A percentile compares a stretch with the other conserved stretches of the same genome.
Conservation (phyloP, 192 early-diverging fungal genomes). For the Mortierella claussenii region DNA sequence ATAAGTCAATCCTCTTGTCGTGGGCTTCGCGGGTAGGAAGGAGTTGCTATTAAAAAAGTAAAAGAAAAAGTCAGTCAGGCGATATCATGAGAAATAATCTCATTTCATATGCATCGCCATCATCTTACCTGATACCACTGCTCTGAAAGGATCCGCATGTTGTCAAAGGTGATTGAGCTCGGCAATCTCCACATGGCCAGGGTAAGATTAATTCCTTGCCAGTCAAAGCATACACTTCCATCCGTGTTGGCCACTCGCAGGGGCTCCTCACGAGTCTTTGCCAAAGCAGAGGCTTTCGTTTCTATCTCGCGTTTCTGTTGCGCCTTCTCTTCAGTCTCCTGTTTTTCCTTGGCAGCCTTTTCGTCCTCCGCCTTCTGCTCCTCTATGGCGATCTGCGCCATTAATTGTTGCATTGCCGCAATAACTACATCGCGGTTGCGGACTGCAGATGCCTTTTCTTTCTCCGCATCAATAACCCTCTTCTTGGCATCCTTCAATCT, state of each 20-base stretch:
- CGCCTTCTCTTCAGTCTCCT: background rate
- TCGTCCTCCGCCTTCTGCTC: conserved; percentile 1
- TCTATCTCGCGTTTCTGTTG: background rate
- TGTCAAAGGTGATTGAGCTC: background rate
- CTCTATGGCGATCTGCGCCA: no score
- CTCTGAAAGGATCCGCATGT: conserved; percentile 6
- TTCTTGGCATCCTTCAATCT: no score
- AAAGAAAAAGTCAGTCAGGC: background rate
- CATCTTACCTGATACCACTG: conserved; percentile 20
- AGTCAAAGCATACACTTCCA: conserved; percentile 12
- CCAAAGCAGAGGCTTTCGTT: no score
- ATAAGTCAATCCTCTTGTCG: background rate
- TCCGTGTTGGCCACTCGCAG: no score
- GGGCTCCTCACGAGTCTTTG: no score
- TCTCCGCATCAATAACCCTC: no score
- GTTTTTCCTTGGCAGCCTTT: background rate
- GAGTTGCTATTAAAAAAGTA: no score
- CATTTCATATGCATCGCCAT: background rate
- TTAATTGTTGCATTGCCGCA: no score
- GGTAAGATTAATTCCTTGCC: conserved; percentile 21
- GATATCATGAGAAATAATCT: background rate
- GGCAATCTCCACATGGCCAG: conserved; percentile 21
- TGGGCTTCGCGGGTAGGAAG: no score
- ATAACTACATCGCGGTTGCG: no score
- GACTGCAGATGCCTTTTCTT: no score